Percentiles rank a stretch among this genome's conserved stretches.
phyloP scores from a whole-genome alignment of 2,329 filamentous ascomycete species.

The Corynespora cassiicola region DNA sequence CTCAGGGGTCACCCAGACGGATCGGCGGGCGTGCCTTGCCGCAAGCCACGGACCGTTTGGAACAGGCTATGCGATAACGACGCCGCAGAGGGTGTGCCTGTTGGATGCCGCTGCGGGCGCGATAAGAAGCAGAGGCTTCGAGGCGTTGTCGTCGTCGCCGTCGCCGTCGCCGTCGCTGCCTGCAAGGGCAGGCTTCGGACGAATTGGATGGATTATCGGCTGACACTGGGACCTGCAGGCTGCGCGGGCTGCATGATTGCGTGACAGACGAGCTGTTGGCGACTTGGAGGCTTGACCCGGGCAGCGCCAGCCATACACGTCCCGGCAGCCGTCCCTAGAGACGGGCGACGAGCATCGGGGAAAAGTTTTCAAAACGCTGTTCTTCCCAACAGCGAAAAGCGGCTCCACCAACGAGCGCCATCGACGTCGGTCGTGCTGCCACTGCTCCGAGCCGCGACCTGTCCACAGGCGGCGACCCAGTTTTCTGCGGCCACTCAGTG shows the following conservation, averaged over 20 bases:
- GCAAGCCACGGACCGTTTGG: conserved; percentile 17
- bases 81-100: conserved; percentile 4
- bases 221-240: conserved; percentile 10
- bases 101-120: not conserved
- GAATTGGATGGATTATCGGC: conserved; percentile 3
- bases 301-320: too few relatives aligned
- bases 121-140: not conserved
- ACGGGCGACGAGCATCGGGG: too few relatives aligned
- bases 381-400: conserved; percentile 21
- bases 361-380: conserved; percentile 6
- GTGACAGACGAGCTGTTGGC: not conserved
- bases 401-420: conserved; percentile 19
- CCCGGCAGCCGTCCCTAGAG: too few relatives aligned
- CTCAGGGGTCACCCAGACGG: conserved; percentile 5
- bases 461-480: conserved; percentile 22
- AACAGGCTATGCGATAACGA: conserved; percentile 14
- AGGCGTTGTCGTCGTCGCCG: not conserved
- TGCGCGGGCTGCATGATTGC: conserved; percentile 6
- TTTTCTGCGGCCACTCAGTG: conserved; percentile 19
- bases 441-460: too few relatives aligned
- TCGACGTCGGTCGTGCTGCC: conserved; percentile 12
- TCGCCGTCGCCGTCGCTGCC: not conserved
- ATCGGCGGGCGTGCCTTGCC: conserved; percentile 10
- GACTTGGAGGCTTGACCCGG: conserved; percentile 1
- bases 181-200: conserved; percentile 1